Evolutionary conservation across 371 early-diverging fungal genomes (phyloP).

Genomic region (Rhizomucor miehei): DNA sequence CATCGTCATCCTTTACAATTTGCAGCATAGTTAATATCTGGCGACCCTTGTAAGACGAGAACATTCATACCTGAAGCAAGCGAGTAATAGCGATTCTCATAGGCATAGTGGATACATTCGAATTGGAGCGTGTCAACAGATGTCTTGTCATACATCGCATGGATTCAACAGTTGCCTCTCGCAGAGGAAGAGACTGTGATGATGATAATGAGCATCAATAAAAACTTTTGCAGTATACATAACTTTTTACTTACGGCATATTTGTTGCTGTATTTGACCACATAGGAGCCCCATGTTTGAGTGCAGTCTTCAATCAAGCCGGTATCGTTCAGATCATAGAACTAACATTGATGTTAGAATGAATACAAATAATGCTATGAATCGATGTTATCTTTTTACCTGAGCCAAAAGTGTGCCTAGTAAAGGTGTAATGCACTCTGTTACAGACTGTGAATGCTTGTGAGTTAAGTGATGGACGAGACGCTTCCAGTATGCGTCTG

Average conservation of each 20-base stretch:
- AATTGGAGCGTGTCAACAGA: slow-evolving; percentile 16
- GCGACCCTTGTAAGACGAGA: not conserved
- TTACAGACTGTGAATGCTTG: slow-evolving; percentile 30
- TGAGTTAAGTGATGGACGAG: slow-evolving; percentile 27
- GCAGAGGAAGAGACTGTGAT: slow-evolving; percentile 48
- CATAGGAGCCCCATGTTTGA: slow-evolving; percentile 42
- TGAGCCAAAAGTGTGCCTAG: slow-evolving; percentile 43
- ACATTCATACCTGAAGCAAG: slow-evolving; percentile 22
- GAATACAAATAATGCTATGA: not conserved
- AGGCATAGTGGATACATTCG: slow-evolving; percentile 8
- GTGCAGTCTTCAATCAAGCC: slow-evolving; percentile 36
- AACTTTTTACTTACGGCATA: slow-evolving; percentile 30
- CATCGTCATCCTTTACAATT: slow-evolving; percentile 69
- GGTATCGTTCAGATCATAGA: not conserved
- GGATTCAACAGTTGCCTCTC: slow-evolving; percentile 56
- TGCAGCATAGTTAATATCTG: slow-evolving; percentile 1
- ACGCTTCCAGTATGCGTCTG: slow-evolving; percentile 36
- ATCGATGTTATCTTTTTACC: slow-evolving; percentile 14
- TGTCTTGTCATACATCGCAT: slow-evolving; percentile 37
- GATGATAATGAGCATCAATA: too few species aligned
- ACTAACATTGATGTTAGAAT: not conserved
- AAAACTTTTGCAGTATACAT: not conserved
- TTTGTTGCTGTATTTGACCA: slow-evolving; percentile 47
- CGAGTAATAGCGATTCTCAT: slow-evolving; percentile 20
- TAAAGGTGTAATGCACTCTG: slow-evolving; percentile 43